Conservation (phyloP, 164 flowering plant genomes). For the Nymphaea thermarum region DNA sequence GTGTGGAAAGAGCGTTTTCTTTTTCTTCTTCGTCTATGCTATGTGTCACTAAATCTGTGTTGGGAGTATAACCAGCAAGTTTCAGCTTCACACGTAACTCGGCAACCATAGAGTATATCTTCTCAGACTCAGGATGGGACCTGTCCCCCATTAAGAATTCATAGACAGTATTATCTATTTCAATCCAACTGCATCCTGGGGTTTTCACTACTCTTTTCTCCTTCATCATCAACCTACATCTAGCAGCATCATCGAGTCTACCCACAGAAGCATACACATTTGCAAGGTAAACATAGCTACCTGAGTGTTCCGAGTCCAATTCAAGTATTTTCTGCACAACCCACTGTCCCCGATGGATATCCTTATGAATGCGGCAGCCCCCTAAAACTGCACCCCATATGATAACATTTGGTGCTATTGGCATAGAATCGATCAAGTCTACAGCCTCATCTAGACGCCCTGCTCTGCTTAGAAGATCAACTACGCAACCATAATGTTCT, state of each 20-base stretch:
- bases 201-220: constrained; percentile 22
- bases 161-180: constrained; percentile 24
- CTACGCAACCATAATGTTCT: constrained; percentile 38
- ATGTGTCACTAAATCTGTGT: constrained; percentile 33
- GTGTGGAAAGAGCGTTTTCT: constrained; percentile 37
- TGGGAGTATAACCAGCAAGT: constrained; percentile 30
- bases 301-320: constrained; percentile 37
- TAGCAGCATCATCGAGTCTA: constrained; percentile 37
- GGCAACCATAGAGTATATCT: constrained; percentile 23
- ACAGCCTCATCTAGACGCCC: constrained; percentile 36
- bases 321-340: constrained; percentile 27
- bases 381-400: constrained; percentile 52
- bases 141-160: constrained; percentile 31
- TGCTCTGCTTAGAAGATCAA: constrained; percentile 41
- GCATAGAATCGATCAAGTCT: constrained; percentile 29
- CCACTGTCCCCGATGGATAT: constrained; percentile 30
- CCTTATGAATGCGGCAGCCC: constrained; percentile 44
- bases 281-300: constrained; percentile 34
- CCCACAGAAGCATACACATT: constrained; percentile 18
- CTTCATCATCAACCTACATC: constrained; percentile 29
- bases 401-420: constrained; percentile 35
- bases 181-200: constrained; percentile 46
- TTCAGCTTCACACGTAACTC: constrained; percentile 20
- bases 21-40: constrained; percentile 53
- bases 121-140: constrained; percentile 14